Evolutionary conservation across 2,329 filamentous ascomycete genomes (phyloP), one percentile per base, ranked within the genome.

Genomic region (Epichloe hybrida): DNA sequence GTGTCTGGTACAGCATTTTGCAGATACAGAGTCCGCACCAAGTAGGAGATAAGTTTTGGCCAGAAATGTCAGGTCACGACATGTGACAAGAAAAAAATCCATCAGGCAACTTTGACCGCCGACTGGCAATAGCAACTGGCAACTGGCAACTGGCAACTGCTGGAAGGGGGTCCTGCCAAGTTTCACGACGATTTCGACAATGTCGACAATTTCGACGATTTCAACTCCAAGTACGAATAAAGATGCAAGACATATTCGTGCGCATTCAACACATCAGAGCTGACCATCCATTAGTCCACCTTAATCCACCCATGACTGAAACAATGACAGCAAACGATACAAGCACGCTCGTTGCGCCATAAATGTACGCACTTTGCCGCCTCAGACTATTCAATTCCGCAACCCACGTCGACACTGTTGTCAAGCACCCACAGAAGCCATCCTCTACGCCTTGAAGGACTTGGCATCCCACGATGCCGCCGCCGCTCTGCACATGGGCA

Each of bases 221-320:
- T 31, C 27, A 9, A 31, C 27, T 9, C 27, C 27, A 27, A 3
- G 23, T 8, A 8, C 27, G 27, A 8, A 11, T 11, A 9, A 31
- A 31, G 8, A 11, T 34, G 5, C 15, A n/a, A 34, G 17, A 9
- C 23, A n/a, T 45, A 6, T n/a, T 27, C 34, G 13, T n/a, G n/a
- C 31, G 31, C 4, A 12, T 8, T 45, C 20, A 50, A 53, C 75
- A 77, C 8, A 61, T 46, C 50, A 76, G 50, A 2, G 56, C 55
- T 15, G 61, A 64, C 58, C 81, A 83, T 1, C 78, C 81, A 5
- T 70, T 64, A 31, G 74, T 83, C 88, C 87, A 94, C 53, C 76
- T 69, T 60, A 91, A 66, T 53, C 83, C 81, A 0, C 88, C 88
- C 81, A 91, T 87, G 17, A 90, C 75, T 1, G 79, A 71, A 23